Evolutionary conservation across 179 eudicot genomes (phyloP).

Genomic region (Beta macrorhiza): DNA sequence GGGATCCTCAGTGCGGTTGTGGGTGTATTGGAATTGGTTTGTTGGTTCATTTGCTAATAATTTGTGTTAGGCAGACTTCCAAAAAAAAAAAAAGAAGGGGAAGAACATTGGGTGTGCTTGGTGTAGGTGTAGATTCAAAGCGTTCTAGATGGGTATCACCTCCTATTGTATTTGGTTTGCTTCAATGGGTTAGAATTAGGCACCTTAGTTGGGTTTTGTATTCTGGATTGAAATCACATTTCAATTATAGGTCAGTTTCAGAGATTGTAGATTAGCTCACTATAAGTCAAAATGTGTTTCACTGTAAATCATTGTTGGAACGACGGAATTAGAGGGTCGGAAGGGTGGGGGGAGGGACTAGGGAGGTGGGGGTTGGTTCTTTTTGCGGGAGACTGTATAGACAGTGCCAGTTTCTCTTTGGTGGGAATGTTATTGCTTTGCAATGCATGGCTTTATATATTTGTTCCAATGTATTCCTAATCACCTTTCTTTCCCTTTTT

Average conservation of each 20-base stretch:
- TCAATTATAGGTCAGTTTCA: background rate
- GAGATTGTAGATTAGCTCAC: background rate
- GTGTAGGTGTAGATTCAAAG: background rate
- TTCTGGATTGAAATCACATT: background rate
- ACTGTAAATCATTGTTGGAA: background rate
- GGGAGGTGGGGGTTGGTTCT: too few species aligned
- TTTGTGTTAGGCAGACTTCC: background rate
- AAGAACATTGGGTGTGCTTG: background rate
- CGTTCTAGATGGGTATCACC: background rate
- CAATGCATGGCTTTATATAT: background rate
- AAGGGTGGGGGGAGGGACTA: too few species aligned
- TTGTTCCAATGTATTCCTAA: background rate
- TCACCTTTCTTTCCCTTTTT: background rate
- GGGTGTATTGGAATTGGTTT: background rate
- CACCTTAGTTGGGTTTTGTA: background rate
- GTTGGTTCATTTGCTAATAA: background rate
- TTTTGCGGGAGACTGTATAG: background rate
- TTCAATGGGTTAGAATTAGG: constrained; percentile 1
- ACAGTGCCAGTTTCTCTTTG: background rate
- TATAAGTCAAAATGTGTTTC: too few species aligned
- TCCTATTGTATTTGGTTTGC: background rate
- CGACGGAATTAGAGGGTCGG: background rate
- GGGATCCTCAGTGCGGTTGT: background rate
- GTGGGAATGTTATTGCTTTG: background rate
- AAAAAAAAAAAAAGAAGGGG: background rate